Percentiles rank a stretch among this genome's conserved stretches.
phyloP scores from a whole-genome alignment of 2,329 filamentous ascomycete genomes.

The Achaetomium macrosporum region DNA sequence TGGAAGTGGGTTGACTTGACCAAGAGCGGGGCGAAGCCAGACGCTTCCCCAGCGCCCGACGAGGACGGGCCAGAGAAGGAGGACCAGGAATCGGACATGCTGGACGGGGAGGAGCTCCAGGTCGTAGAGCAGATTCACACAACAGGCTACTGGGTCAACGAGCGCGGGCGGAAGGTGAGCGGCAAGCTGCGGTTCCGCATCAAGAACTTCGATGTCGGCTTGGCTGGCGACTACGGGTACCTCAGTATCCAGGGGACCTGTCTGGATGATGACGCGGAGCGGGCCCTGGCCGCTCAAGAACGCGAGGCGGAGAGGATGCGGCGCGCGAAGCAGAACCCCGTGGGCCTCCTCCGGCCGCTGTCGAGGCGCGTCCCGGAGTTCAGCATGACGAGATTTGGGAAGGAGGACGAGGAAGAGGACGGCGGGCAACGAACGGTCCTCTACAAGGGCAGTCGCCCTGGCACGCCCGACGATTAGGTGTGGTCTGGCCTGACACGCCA shows the following conservation, averaged over 20 bases:
- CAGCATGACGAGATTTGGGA: conserved; percentile 50
- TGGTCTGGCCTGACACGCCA: conserved; percentile 22
- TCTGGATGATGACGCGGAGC: conserved; percentile 63
- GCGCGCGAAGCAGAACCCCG: conserved; percentile 32
- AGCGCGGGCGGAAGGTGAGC: conserved; percentile 60
- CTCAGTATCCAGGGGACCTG: conserved; percentile 86
- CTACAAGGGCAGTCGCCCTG: conserved; percentile 31
- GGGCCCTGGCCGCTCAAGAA: conserved; percentile 50
- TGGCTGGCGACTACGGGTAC: conserved; percentile 70
- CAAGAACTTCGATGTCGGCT: conserved; percentile 75
- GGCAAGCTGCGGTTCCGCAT: conserved; percentile 72
- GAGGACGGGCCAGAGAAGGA: conserved; percentile 21
- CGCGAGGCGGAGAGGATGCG: conserved; percentile 34
- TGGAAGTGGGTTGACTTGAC: conserved; percentile 75
- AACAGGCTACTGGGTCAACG: conserved; percentile 72
- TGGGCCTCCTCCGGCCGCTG: conserved; percentile 27
- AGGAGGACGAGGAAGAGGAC: conserved; percentile 42
- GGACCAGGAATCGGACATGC: conserved; percentile 26
- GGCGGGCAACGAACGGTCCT: conserved; percentile 29
- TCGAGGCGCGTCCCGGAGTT: conserved; percentile 44
- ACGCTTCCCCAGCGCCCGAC: conserved; percentile 9
- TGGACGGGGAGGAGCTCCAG: conserved; percentile 43
- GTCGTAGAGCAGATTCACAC: conserved; percentile 47
- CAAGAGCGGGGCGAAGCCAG: conserved; percentile 33
- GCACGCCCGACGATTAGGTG: conserved; percentile 28